phyloP scores from a whole-genome alignment of 257 asterid genomes.

The Thymus mandschuricus region DNA sequence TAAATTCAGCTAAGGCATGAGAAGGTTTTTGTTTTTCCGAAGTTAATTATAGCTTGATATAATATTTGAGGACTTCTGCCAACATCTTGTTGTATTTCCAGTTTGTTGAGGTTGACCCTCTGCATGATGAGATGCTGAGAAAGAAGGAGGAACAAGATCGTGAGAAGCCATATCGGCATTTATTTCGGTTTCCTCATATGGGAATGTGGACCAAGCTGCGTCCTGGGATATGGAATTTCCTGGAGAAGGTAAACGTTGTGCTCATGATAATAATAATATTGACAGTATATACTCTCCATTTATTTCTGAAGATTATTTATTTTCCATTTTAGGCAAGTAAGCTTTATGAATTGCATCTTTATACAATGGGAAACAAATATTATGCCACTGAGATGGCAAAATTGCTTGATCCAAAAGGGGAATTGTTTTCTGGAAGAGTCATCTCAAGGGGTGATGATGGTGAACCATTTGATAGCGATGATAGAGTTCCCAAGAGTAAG shows the following conservation, averaged over 20 bases:
- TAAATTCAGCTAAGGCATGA: constrained; percentile 95
- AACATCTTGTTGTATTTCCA: constrained; percentile 43
- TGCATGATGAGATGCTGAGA: constrained; percentile 85
- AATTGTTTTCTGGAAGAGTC: constrained; percentile 92
- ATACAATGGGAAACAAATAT: constrained; percentile 97
- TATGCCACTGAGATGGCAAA: constrained; percentile 99
- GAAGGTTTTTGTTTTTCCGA: background rate
- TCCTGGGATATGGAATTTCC: constrained; percentile 98
- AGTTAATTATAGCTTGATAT: constrained; percentile 4
- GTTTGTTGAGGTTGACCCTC: constrained; percentile 87
- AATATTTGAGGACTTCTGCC: background rate
- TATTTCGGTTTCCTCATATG: constrained; percentile 95
- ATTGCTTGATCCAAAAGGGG: constrained; percentile 97
- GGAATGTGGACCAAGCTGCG: constrained; percentile 99
- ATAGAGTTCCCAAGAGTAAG: constrained; percentile 82
- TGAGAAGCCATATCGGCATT: constrained; percentile 78
- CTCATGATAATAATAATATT: constrained; percentile 23
- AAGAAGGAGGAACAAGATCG: constrained; percentile 96
- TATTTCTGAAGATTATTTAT: constrained; percentile 17
- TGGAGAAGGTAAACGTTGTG: constrained; percentile 71
- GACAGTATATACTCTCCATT: constrained; percentile 1
- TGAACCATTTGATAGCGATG: constrained; percentile 81
- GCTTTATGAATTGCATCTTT: constrained; percentile 86
- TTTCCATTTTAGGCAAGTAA: constrained; percentile 72
- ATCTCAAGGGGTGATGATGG: constrained; percentile 93